These are phyloP conservation scores for Pseudoneurospora amorphoporcata DNA, from an alignment of 495 filamentous ascomycete genomes.

Conservation along the genomic window DNA sequence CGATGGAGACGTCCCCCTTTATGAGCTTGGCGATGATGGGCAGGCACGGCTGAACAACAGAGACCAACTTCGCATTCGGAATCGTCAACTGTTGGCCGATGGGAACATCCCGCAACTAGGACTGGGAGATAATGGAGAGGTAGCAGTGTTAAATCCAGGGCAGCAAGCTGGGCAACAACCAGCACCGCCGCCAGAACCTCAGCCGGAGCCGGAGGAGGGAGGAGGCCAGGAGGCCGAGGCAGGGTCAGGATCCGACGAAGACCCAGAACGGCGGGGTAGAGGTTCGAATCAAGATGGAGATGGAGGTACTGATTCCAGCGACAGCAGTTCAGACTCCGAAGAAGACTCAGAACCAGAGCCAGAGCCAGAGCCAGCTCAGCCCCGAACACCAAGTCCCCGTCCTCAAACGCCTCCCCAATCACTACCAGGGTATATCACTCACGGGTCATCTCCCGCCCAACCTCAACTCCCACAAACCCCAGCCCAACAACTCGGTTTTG, in stretches of 20 bases:
- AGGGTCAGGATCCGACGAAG: not conserved
- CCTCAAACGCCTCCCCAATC: not conserved
- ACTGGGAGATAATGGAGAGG: not conserved
- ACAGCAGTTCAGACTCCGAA: not conserved
- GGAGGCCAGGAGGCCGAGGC: not conserved
- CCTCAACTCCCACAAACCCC: not conserved
- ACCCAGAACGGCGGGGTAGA: not conserved
- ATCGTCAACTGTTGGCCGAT: not conserved
- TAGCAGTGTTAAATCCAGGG: not conserved
- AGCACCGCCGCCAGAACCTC: too few relatives aligned
- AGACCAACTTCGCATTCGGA: not conserved
- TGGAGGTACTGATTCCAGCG: not conserved
- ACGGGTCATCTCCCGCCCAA: not conserved
- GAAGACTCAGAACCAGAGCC: not conserved
- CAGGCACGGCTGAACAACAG: not conserved
- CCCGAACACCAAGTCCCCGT: not conserved
- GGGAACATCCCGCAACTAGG: not conserved
- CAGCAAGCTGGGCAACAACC: not conserved
- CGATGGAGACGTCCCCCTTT: not conserved
- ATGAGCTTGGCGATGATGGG: not conserved
- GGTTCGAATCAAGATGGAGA: not conserved
- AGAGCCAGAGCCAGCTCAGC: not conserved
- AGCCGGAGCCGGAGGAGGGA: not conserved
- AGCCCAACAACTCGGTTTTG: not conserved
- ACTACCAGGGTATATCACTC: not conserved